Evolutionary conservation across 176 grass and related monocot genomes (phyloP).

Genomic region (Ampelocalamus luodianensis): DNA sequence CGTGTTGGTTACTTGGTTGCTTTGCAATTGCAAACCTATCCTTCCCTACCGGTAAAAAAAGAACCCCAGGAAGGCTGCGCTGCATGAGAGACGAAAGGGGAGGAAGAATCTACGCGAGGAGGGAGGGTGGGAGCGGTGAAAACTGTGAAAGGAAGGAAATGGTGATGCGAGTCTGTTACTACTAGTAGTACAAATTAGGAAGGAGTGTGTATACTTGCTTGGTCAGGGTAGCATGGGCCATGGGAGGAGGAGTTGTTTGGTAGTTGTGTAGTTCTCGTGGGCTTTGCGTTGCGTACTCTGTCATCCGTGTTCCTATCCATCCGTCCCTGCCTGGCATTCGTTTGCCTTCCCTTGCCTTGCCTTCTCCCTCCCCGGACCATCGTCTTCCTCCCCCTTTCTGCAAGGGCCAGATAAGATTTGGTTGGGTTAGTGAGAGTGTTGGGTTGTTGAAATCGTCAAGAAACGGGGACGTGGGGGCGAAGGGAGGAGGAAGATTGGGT

Average conservation of each 20-base stretch:
- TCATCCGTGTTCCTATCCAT: conserved; percentile 49
- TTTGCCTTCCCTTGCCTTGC: not conserved
- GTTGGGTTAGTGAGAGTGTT: not conserved
- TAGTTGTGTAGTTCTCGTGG: conserved; percentile 46
- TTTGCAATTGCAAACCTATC: too few species aligned
- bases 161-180: not conserved
- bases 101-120: not conserved
- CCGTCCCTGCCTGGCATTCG: not conserved
- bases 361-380: conserved; percentile 3
- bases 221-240: not conserved
- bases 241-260: conserved; percentile 1
- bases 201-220: not conserved
- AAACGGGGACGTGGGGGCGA: conserved; percentile 26
- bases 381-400: conserved; percentile 30
- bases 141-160: not conserved
- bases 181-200: not conserved
- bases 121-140: not conserved
- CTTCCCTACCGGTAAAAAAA: too few species aligned
- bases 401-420: conserved; percentile 53
- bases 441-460: conserved; percentile 44
- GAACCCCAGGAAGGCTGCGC: not conserved
- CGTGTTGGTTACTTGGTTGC: too few species aligned
- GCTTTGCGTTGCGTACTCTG: conserved; percentile 40
- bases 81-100: not conserved
- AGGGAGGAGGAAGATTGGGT: conserved; percentile 15